Base-by-base conservation (phyloP, 371 early-diverging fungal genomes). In the Mucor circinelloides region DNA sequence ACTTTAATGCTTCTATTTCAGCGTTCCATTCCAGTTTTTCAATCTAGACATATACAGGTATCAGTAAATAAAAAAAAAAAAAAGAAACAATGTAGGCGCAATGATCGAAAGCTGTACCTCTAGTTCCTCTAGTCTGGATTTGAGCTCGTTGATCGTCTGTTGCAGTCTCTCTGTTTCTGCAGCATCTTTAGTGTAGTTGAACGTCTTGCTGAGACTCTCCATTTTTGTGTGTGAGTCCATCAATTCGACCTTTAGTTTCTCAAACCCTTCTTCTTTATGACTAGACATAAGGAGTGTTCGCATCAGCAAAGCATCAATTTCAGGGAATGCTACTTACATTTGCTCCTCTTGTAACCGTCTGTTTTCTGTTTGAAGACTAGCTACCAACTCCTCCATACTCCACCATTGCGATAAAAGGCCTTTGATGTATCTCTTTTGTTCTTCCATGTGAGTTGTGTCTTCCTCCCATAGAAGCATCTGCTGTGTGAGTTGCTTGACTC, bases 391-490 rank as follows among this genome's bases (percentile, higher is more conserved):
- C 52, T 82, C 83, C 74, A 75, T 80, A 32, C 77, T 75, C 70
- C 74, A 73, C 80, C 80, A 82, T 50, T 79, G 73, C 8, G 83
- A 82, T 10, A 80, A 59, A 10, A 82, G 27, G 0, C 69, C 77
- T 32, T 80, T 76, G 48, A 80, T 80, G 57, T 80, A 80, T 42
- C 66, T 52, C 58, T 82, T 82, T 50, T 82, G 83, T 50, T 78
- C 78, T 56, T 82, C 74, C 60, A 82, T 70, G 25, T 76, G 75
- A 6, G 69, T 68, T 0, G 77, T 76, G 58, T 82, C 78, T 60
- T 74, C 71, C 56, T 82, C 78, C 77, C 88, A 89, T 5, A 87
- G 70, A 3, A 87, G 57, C 68, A 89, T 78, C 63, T 88, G 85
- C 17, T 85, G 81, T 1, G 89, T 84, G 61, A 89, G 69, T 54